Evolutionary conservation across 768 basidiomycete genomes (phyloP).

Genomic region (Daedalea quercina): DNA sequence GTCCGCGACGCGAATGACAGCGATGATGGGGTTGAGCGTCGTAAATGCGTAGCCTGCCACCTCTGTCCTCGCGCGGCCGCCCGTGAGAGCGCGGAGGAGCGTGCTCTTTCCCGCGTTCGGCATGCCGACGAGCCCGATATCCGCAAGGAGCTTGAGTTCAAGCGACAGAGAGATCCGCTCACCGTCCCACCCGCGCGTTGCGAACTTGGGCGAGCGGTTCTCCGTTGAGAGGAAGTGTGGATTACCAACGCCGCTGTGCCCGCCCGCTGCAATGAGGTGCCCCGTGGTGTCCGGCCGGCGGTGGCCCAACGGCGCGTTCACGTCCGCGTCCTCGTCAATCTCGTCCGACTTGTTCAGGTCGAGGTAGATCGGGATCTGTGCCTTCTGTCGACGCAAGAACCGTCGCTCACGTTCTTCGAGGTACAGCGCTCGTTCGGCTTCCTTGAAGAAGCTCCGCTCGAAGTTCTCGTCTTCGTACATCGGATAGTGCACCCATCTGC

Average conservation of each 20-base stretch:
- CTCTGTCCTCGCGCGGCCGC: slow-evolving; percentile 74
- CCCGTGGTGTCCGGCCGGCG: slow-evolving; percentile 48
- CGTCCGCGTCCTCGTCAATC: slow-evolving; percentile 34
- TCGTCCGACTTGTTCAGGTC: slow-evolving; percentile 54
- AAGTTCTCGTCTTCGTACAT: slow-evolving; percentile 54
- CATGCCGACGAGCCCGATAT: slow-evolving; percentile 93
- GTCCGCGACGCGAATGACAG: slow-evolving; percentile 77
- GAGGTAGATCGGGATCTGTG: slow-evolving; percentile 38
- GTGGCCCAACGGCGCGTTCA: slow-evolving; percentile 53
- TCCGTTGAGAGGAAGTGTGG: slow-evolving; percentile 68
- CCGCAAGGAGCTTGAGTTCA: slow-evolving; percentile 90
- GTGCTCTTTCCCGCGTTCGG: slow-evolving; percentile 96
- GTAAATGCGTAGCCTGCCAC: slow-evolving; percentile 94
- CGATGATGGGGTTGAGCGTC: slow-evolving; percentile 90
- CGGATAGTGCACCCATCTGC: slow-evolving; percentile 81
- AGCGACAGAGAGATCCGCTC: slow-evolving; percentile 77
- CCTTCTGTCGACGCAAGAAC: slow-evolving; percentile 36
- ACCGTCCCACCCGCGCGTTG: slow-evolving; percentile 69
- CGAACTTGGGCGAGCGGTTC: slow-evolving; percentile 82
- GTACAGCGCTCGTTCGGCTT: slow-evolving; percentile 58
- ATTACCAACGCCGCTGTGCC: slow-evolving; percentile 80
- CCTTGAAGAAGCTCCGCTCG: slow-evolving; percentile 57
- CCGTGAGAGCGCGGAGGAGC: slow-evolving; percentile 81
- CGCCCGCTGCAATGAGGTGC: slow-evolving; percentile 69
- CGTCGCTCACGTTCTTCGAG: slow-evolving; percentile 57